phyloP scores from a whole-genome alignment of 73 alveolate species.

The Paramecium tetraurelia region DNA sequence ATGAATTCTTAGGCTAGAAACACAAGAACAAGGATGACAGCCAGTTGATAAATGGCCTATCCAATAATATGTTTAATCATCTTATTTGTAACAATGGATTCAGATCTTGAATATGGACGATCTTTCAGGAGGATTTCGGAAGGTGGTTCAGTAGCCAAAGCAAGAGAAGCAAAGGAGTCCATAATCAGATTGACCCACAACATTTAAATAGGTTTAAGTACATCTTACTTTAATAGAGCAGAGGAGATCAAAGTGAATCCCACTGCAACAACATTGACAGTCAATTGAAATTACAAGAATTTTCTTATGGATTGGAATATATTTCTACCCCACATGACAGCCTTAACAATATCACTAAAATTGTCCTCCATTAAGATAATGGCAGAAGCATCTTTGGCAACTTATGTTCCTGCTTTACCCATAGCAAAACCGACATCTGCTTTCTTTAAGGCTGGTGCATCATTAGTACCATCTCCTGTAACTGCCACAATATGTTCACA shows the following conservation, averaged over 20 bases:
- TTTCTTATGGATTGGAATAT: constrained; percentile 87
- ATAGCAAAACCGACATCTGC: constrained; percentile 94
- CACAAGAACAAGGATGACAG: constrained; percentile 72
- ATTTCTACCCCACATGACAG: constrained; percentile 97
- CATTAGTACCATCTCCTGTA: constrained; percentile 95
- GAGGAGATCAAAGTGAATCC: constrained; percentile 91
- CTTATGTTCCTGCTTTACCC: constrained; percentile 96
- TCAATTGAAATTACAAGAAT: constrained; percentile 90
- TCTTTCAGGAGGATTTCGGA: constrained; percentile 75
- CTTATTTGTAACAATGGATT: constrained; percentile 85
- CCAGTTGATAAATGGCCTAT: constrained; percentile 78
- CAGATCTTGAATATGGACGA: constrained; percentile 89
- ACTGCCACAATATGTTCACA: constrained; percentile 89
- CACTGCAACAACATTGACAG: constrained; percentile 91
- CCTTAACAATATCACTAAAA: constrained; percentile 89
- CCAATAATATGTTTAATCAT: constrained; percentile 91
- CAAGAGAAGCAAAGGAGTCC: constrained; percentile 94
- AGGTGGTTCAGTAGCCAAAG: constrained; percentile 97
- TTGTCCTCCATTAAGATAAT: constrained; percentile 95
- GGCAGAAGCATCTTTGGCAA: constrained; percentile 98
- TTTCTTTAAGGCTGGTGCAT: constrained; percentile 91
- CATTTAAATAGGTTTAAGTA: constrained; percentile 82
- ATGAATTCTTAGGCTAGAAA: constrained; percentile 73
- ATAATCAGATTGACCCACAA: constrained; percentile 91
- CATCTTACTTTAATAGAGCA: constrained; percentile 81